Percentiles rank a stretch among this genome's conserved stretches.
phyloP scores from a whole-genome alignment of 495 filamentous ascomycete genomes.

The Saxispiralis lemnorum region DNA sequence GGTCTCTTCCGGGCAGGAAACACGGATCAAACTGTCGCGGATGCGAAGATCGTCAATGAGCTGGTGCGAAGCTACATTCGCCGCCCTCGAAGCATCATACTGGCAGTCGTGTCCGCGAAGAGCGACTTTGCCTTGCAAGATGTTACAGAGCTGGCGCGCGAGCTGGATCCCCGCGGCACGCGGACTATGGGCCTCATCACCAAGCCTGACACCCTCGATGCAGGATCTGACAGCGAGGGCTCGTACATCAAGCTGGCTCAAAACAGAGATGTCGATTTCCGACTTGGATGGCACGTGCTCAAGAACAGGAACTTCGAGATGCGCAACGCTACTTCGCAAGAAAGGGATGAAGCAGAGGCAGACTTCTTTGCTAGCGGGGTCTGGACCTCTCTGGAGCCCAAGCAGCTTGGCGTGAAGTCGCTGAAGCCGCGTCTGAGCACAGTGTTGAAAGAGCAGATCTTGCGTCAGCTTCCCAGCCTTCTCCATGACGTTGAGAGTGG shows the following conservation, averaged over 20 bases:
- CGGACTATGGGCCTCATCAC: conserved; percentile 23
- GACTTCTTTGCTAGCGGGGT: conserved; percentile 31
- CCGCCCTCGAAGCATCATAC: conserved; percentile 16
- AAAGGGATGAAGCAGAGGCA: conserved; percentile 25
- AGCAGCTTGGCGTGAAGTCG: conserved; percentile 30
- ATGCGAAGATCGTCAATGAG: conserved; percentile 11
- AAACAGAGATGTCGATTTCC: conserved; percentile 12
- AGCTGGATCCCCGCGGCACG: conserved; percentile 12
- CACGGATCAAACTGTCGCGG: conserved; percentile 3
- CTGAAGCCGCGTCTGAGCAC: conserved; percentile 37
- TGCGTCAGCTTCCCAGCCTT: conserved; percentile 37
- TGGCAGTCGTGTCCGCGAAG: conserved; percentile 18
- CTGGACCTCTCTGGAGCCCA: conserved; percentile 28
- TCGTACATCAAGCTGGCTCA: conserved; percentile 13
- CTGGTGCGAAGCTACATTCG: conserved; percentile 15
- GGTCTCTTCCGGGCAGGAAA: conserved; percentile 12
- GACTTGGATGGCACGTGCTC: conserved; percentile 22
- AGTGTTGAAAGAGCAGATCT: conserved; percentile 39
- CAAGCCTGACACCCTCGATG: conserved; percentile 19
- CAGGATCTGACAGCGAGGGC: conserved; percentile 15
- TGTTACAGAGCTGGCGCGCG: conserved; percentile 7
- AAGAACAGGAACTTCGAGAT: conserved; percentile 15
- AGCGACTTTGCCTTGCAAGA: conserved; percentile 17
- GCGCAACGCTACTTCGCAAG: conserved; percentile 4
- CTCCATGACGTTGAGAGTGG: conserved; percentile 37